Percentiles rank a stretch among this genome's conserved stretches.
Conservation (phyloP, 768 basidiomycete species). For the Russula griseocarnosa region DNA sequence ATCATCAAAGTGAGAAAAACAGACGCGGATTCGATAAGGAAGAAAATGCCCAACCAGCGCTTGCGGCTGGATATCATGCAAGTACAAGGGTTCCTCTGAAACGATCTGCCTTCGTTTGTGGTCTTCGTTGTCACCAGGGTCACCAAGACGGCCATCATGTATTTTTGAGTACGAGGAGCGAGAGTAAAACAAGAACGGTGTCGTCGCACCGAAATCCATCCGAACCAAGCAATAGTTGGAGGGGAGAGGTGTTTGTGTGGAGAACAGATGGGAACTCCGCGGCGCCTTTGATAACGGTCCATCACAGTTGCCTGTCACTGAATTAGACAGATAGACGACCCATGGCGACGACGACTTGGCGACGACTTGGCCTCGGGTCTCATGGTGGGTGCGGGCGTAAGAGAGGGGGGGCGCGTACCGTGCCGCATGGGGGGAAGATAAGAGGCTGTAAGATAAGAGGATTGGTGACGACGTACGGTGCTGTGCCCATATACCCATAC, state of each 20-base stretch:
- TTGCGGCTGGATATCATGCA: background rate
- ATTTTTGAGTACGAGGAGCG: background rate
- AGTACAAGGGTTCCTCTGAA: background rate
- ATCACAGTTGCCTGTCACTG: background rate
- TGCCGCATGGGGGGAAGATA: background rate
- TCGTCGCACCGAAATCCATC: background rate
- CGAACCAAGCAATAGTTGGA: background rate
- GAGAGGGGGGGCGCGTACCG: background rate
- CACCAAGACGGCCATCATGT: background rate
- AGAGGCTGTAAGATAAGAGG: background rate
- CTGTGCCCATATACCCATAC: background rate
- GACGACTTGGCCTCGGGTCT: background rate
- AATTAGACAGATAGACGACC: background rate
- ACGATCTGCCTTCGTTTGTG: background rate
- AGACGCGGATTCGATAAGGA: background rate
- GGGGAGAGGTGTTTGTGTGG: background rate
- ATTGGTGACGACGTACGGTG: background rate
- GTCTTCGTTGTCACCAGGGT: background rate
- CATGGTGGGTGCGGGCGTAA: background rate
- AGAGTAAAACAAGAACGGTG: background rate
- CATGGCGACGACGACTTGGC: background rate
- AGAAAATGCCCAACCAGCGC: background rate
- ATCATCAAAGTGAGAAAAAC: background rate
- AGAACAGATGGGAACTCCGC: background rate
- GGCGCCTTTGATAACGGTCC: background rate